phyloP scores from a whole-genome alignment of 352 stramenopile genomes.

The Phytophthora foliorum region DNA sequence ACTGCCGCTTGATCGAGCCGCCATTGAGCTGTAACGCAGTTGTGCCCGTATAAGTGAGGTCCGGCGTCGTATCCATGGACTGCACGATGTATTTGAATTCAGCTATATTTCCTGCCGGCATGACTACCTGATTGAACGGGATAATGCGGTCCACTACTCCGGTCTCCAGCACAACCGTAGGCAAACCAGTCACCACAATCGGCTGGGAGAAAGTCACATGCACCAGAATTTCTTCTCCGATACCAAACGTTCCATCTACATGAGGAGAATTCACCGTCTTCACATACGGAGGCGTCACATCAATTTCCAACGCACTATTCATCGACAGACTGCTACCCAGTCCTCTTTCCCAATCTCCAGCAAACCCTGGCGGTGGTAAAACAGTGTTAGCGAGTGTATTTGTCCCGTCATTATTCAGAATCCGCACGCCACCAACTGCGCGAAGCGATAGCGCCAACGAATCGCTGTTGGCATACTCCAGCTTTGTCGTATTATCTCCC shows the following conservation, averaged over 20 bases:
- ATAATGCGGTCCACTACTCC: slow-evolving; percentile 70
- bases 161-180: slow-evolving; percentile 75
- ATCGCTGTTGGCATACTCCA: slow-evolving; percentile 83
- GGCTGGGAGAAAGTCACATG: slow-evolving; percentile 79
- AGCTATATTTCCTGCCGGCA: slow-evolving; percentile 45
- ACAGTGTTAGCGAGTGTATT: slow-evolving; percentile 46
- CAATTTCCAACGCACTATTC: slow-evolving; percentile 58
- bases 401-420: slow-evolving; percentile 52
- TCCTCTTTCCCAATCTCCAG: slow-evolving; percentile 69
- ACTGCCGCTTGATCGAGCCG: slow-evolving; percentile 64
- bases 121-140: slow-evolving; percentile 57
- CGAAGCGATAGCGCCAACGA: slow-evolving; percentile 56
- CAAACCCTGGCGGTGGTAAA: slow-evolving; percentile 57
- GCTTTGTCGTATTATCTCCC: slow-evolving; percentile 61
- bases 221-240: slow-evolving; percentile 76
- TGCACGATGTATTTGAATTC: slow-evolving; percentile 85
- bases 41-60: slow-evolving; percentile 68
- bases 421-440: slow-evolving; percentile 23
- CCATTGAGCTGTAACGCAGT: slow-evolving; percentile 67
- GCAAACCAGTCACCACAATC: slow-evolving; percentile 63
- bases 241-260: slow-evolving; percentile 72
- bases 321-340: slow-evolving; percentile 68
- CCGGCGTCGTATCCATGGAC: slow-evolving; percentile 68
- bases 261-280: slow-evolving; percentile 66
- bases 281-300: slow-evolving; percentile 61